These are phyloP conservation scores for Suhomyces maxii DNA, from an alignment of 1,139 yeast genomes.

Conservation along the genomic window DNA sequence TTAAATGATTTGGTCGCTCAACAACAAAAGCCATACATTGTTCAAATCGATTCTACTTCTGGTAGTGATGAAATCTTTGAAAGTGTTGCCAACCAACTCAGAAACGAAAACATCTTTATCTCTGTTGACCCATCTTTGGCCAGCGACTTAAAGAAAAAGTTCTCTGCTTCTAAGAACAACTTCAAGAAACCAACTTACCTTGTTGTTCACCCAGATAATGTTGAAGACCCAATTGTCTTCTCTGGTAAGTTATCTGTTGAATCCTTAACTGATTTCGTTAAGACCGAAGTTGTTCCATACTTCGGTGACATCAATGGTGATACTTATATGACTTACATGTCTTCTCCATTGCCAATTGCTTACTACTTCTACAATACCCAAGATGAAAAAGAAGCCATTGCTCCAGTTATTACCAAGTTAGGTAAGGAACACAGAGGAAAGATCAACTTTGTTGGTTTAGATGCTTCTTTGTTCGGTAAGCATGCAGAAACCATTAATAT, in stretches of 20 bases:
- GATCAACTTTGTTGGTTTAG: slow-evolving; percentile 84
- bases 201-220: slow-evolving; percentile 41
- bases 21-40: slow-evolving; percentile 53
- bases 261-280: slow-evolving; percentile 55
- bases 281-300: slow-evolving; percentile 74
- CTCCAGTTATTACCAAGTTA: slow-evolving; percentile 54
- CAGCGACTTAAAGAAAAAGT: slow-evolving; percentile 36
- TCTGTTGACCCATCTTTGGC: slow-evolving; percentile 53
- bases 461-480: slow-evolving; percentile 77
- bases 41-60: slow-evolving; percentile 32
- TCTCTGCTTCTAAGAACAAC: slow-evolving; percentile 12
- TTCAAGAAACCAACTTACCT: slow-evolving; percentile 48
- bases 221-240: slow-evolving; percentile 33
- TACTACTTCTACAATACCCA: slow-evolving; percentile 78
- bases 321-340: slow-evolving; percentile 75
- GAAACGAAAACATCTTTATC: slow-evolving; percentile 57
- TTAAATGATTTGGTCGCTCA: slow-evolving; percentile 50
- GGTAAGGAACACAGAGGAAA: slow-evolving; percentile 79
- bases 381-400: slow-evolving; percentile 63
- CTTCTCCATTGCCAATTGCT: slow-evolving; percentile 74
- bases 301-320: slow-evolving; percentile 89
- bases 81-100: slow-evolving; percentile 18
- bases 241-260: slow-evolving; percentile 24
- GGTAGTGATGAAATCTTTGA: slow-evolving; percentile 11
- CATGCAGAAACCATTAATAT: slow-evolving; percentile 89